phyloP scores from a whole-genome alignment of 192 early-diverging fungal genomes.

The Gonapodya prolifera region DNA sequence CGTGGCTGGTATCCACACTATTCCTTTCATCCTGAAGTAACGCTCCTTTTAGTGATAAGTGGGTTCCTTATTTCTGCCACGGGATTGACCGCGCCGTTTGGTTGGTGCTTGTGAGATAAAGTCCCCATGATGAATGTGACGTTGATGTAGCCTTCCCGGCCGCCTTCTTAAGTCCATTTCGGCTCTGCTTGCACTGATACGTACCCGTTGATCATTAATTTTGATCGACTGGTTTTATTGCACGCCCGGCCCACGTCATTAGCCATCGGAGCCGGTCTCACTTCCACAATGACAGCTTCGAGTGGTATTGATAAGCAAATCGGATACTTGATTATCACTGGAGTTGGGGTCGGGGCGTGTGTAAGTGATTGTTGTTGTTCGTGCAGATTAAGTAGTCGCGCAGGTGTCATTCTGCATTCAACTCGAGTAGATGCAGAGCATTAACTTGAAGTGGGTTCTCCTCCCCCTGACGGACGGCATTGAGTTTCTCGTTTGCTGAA shows the following conservation, averaged over 20 bases:
- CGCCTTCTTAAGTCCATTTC: no score
- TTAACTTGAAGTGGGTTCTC: background rate
- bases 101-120: no score
- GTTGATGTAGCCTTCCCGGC: no score
- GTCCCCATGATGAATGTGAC: no score
- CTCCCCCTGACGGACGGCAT: background rate
- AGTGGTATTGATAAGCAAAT: constrained; percentile 32
- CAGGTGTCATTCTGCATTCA: no score
- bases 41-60: constrained; percentile 33
- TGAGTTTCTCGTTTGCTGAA: background rate
- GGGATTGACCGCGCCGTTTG: constrained; percentile 28
- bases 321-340: constrained; percentile 35
- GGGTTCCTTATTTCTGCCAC: constrained; percentile 36
- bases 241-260: no score
- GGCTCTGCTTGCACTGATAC: no score
- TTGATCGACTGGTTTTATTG: no score
- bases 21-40: constrained; percentile 45
- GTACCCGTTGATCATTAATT: no score
- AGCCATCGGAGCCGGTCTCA: constrained; percentile 41
- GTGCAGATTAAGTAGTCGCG: background rate
- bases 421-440: background rate
- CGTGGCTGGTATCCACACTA: constrained; percentile 35
- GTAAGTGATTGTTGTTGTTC: background rate
- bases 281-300: constrained; percentile 35
- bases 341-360: constrained; percentile 38